Evolutionary conservation across 148 eudicot genomes (phyloP), one percentile per base, ranked within the genome.

Genomic region (Chenopodium berlandieri): DNA sequence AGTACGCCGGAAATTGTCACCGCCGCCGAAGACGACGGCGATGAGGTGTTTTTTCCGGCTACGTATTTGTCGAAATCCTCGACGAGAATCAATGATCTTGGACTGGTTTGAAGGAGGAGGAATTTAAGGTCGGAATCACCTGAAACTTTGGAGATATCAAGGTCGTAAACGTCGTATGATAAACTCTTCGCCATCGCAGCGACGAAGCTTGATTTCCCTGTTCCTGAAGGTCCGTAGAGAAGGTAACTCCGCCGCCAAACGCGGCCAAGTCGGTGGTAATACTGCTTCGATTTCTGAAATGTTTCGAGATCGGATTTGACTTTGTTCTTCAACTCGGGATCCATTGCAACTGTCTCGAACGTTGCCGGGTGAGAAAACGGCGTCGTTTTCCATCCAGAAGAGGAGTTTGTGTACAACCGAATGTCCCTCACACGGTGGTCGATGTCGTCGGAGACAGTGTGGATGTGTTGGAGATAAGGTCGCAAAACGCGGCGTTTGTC

Each of bases 181-280:
- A 95, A 80, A 40, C 85, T 83, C 64, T 89, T 91, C 2, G 99
- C 91, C 82, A 93, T 85, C 56, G 97, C 97, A 10, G 97, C 92
- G 52, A 92, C 89, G 87, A 95, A 95, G 75, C 93, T 95, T 0
- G 99, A 93, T 81, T 95, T 95, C 22, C 98, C 98, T 4, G 97
- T 95, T 6, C 97, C 98, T n/a, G 97, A 92, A 1, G 96, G 92
- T n/a, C 98, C 99, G 88, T 93, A 90, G 2, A 95, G 80, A 7
- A 95, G 88, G 77, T 92, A 95, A 77, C 94, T 95, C 75, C 99
- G 88, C 48, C 89, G 89, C 99, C 99, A 95, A 40, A 89, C 92
- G 19, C 97, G 90, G 19, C 99, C 99, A 17, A 93, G 72, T 9
- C 92, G 88, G 86, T 90, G 93, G 70, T 95, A 92, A 46, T 92